Evolutionary conservation across 371 early-diverging fungal genomes (phyloP).

Genomic region (Circinella minor): DNA sequence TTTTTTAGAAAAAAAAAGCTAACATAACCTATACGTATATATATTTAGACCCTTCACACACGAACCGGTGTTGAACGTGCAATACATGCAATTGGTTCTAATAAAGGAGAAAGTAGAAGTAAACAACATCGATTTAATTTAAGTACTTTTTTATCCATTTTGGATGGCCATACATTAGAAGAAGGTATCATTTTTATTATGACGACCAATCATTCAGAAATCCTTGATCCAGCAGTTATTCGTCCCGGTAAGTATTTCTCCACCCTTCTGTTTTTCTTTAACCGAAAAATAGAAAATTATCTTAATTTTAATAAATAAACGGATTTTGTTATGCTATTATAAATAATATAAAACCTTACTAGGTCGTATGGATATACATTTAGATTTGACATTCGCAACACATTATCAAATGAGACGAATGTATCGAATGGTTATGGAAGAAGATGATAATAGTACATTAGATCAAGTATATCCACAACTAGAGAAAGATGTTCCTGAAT

Average conservation of each 20-base stretch:
- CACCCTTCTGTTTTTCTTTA: too few species aligned
- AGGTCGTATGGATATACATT: slow-evolving; percentile 83
- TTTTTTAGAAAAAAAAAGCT: too few species aligned
- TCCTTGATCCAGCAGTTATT: slow-evolving; percentile 84
- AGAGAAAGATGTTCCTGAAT: slow-evolving; percentile 37
- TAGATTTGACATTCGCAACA: slow-evolving; percentile 69
- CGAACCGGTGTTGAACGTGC: slow-evolving; percentile 5
- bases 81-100: neutral
- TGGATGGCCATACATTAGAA: slow-evolving; percentile 83
- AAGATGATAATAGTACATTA: slow-evolving; percentile 26
- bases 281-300: too few species aligned
- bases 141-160: slow-evolving; percentile 77
- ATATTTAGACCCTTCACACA: slow-evolving; percentile 5
- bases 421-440: slow-evolving; percentile 51
- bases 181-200: slow-evolving; percentile 81
- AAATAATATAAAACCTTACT: neutral
- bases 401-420: slow-evolving; percentile 63
- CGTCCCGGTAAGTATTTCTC: slow-evolving; percentile 61
- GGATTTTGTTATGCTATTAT: neutral
- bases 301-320: neutral
- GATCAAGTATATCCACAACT: slow-evolving; percentile 33
- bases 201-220: slow-evolving; percentile 88
- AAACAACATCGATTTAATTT: slow-evolving; percentile 55
- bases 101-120: neutral
- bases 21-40: too few species aligned